Evolutionary conservation across 192 early-diverging fungal genomes (phyloP).

Genomic region (Coemansia sp.): DNA sequence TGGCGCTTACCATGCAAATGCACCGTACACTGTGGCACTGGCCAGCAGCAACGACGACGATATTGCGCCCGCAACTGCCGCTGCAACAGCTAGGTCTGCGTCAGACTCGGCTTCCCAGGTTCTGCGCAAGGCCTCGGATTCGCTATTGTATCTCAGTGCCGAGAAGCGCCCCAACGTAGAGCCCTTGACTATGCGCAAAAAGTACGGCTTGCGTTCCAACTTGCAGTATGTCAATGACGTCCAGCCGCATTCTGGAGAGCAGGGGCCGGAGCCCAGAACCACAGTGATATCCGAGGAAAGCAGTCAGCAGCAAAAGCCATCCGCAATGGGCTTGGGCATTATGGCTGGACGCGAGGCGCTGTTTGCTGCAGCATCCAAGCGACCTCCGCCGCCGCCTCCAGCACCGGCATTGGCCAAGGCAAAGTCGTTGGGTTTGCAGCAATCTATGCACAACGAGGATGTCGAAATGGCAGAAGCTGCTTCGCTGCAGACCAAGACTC

Average conservation of each 20-base stretch:
- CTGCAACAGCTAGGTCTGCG: not conserved
- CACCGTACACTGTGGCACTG: conserved; percentile 10
- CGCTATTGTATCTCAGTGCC: conserved; percentile 45
- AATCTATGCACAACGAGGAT: not conserved
- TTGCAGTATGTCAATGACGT: conserved; percentile 39
- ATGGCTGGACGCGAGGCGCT: conserved; percentile 10
- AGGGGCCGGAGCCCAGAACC: conserved; percentile 29
- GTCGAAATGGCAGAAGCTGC: conserved; percentile 20
- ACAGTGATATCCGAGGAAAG: conserved; percentile 6
- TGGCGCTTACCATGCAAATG: conserved; percentile 3
- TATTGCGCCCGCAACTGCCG: not conserved
- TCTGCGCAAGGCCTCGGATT: conserved; percentile 50
- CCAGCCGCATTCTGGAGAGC: conserved; percentile 16
- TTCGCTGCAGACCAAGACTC: not conserved
- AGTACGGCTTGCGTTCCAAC: conserved; percentile 50
- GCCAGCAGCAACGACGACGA: conserved; percentile 5
- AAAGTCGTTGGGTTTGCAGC: conserved; percentile 18
- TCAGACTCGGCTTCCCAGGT: conserved; percentile 30
- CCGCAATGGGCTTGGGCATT: conserved; percentile 15
- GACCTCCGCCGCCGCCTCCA: conserved; percentile 13
- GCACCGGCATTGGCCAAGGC: conserved; percentile 21
- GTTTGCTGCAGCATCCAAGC: conserved; percentile 11
- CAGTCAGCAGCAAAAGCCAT: not conserved
- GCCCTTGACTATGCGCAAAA: conserved; percentile 51
- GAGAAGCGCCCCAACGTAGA: conserved; percentile 51